Percentiles rank a stretch among this genome's conserved stretches.
These are phyloP conservation scores for Populus ilicifolia DNA, from an alignment of 345 rosid genomes.

Conservation along the genomic window DNA sequence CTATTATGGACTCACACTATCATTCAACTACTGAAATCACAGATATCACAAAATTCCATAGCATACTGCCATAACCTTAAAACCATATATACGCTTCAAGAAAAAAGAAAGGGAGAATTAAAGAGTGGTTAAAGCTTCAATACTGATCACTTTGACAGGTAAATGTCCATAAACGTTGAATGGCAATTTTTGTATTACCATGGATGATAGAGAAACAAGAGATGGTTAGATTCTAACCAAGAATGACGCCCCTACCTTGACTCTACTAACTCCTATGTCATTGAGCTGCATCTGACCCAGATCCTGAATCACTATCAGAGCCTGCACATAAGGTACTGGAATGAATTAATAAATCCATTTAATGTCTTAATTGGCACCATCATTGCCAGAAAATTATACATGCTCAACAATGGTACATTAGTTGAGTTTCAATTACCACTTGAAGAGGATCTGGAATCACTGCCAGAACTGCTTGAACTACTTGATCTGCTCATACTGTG, in stretches of 20 bases:
- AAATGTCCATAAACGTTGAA: neutral
- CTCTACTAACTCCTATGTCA: conserved; percentile 18
- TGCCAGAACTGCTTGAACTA: conserved; percentile 45
- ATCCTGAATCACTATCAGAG: conserved; percentile 37
- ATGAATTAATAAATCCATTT: neutral
- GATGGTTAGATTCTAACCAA: conserved; percentile 1
- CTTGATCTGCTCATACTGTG: conserved; percentile 34
- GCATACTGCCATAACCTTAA: neutral
- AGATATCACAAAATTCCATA: neutral
- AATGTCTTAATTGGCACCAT: neutral
- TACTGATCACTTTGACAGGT: neutral
- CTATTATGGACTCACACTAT: neutral
- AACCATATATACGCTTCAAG: neutral
- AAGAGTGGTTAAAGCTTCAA: neutral
- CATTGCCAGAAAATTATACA: neutral
- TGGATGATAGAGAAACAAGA: neutral
- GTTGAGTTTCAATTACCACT: conserved; percentile 29
- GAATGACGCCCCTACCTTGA: conserved; percentile 25
- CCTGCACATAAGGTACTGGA: conserved; percentile 29
- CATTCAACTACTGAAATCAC: neutral
- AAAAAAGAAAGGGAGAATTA: neutral
- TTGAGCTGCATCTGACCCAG: conserved; percentile 26
- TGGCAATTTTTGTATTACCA: neutral
- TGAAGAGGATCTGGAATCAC: conserved; percentile 49
- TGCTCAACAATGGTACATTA: neutral